Percentiles rank a stretch among this genome's conserved stretches.
These are phyloP conservation scores for Exutisphaerella laricina DNA, from an alignment of 2,329 filamentous ascomycete genomes.

Conservation along the genomic window DNA sequence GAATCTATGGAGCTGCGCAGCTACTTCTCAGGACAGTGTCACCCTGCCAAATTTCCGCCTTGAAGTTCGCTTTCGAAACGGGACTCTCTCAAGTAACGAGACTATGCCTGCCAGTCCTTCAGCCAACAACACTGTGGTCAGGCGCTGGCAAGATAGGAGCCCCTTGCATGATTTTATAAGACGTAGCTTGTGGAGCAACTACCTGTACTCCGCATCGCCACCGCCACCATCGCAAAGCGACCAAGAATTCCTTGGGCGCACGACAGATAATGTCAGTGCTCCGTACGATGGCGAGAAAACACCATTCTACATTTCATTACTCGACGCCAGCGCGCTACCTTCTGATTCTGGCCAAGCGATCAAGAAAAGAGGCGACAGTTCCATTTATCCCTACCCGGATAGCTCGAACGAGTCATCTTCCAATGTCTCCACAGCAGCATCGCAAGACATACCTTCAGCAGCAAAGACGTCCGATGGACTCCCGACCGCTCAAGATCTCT, in stretches of 20 bases:
- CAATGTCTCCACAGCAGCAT: conserved; percentile 43
- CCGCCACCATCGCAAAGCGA: conserved; percentile 60
- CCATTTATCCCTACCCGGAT: conserved; percentile 25
- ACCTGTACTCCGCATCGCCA: conserved; percentile 47
- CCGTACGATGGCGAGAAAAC: conserved; percentile 79
- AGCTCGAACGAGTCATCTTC: conserved; percentile 1
- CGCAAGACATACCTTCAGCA: conserved; percentile 57
- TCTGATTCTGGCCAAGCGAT: conserved; percentile 6
- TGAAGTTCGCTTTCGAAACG: conserved; percentile 61
- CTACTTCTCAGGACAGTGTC: conserved; percentile 62
- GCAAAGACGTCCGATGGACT: conserved; percentile 62
- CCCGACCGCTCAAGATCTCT: conserved; percentile 64
- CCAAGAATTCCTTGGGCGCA: conserved; percentile 75
- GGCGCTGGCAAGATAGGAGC: conserved; percentile 11
- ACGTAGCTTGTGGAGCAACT: conserved; percentile 21
- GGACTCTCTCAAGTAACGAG: conserved; percentile 35
- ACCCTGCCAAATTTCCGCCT: conserved; percentile 74
- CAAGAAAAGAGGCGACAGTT: conserved; percentile 18
- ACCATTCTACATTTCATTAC: conserved; percentile 78
- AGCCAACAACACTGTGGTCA: background rate
- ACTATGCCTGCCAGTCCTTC: conserved; percentile 15
- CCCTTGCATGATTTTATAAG: conserved; percentile 4
- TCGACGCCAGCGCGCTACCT: conserved; percentile 39
- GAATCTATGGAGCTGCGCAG: conserved; percentile 77
- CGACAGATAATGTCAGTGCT: conserved; percentile 66